A percentile compares a stretch with the other conserved stretches of the same genome.
Evolutionary conservation across 495 filamentous ascomycete species (phyloP).

Genomic region (Lasiosphaeriaceae sp.): DNA sequence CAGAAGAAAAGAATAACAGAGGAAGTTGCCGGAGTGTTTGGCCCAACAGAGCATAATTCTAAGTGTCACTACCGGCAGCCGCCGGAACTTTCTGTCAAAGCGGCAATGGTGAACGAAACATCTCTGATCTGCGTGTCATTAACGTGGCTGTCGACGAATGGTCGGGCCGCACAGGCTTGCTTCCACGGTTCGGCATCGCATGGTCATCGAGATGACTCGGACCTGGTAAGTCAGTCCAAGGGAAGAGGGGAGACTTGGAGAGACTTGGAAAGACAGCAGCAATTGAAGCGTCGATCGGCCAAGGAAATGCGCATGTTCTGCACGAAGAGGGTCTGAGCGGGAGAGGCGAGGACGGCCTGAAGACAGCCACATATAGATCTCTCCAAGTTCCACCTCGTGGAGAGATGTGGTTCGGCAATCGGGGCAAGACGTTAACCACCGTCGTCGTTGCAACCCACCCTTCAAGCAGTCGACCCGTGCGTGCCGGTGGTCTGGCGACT

Average conservation of each 20-base stretch:
- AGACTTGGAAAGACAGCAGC: too few relatives aligned
- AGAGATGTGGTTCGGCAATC: slow-evolving; percentile 4
- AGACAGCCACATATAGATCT: background rate
- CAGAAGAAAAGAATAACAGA: too few relatives aligned
- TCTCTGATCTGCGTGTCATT: background rate
- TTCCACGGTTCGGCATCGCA: background rate
- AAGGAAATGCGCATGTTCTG: background rate
- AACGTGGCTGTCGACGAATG: background rate
- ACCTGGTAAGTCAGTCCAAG: background rate
- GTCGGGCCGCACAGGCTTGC: background rate
- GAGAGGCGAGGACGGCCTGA: background rate
- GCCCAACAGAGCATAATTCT: too few relatives aligned
- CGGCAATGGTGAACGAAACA: background rate
- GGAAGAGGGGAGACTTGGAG: background rate
- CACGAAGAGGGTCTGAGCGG: slow-evolving; percentile 11
- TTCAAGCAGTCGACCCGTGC: too few relatives aligned
- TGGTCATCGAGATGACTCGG: background rate
- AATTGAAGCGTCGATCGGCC: background rate
- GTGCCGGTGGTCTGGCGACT: background rate
- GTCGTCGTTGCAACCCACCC: background rate
- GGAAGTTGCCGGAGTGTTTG: too few relatives aligned
- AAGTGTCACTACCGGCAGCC: too few relatives aligned
- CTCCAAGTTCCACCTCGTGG: background rate
- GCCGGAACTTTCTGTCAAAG: too few relatives aligned
- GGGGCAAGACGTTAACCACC: background rate